Percentiles rank a stretch among this genome's conserved stretches.
phyloP scores from a whole-genome alignment of 129 eudicot species.

The Glebionis coronaria region DNA sequence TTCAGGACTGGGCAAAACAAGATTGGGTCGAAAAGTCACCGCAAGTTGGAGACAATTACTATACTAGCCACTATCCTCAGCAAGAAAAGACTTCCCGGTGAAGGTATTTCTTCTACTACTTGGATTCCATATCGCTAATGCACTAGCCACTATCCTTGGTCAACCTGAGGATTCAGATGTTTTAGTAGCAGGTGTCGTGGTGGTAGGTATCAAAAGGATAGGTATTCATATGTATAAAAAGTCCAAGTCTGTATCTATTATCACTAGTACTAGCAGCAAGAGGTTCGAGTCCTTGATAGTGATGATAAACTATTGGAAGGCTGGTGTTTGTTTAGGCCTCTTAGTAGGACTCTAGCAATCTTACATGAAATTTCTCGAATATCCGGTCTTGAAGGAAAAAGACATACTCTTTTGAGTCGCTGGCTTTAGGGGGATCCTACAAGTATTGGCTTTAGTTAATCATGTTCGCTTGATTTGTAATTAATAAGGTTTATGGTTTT shows the following conservation, averaged over 20 bases:
- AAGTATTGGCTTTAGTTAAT: no score
- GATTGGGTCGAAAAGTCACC: slow-evolving; percentile 75
- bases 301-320: slow-evolving; percentile 90
- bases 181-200: slow-evolving; percentile 87
- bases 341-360: no score
- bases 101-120: slow-evolving; percentile 89
- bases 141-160: slow-evolving; percentile 90
- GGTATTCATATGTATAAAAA: slow-evolving; percentile 81
- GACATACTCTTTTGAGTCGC: no score
- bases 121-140: slow-evolving; percentile 93
- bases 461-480: no score
- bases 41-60: slow-evolving; percentile 71
- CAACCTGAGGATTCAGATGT: slow-evolving; percentile 99
- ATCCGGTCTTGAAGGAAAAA: no score
- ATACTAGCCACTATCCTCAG: slow-evolving; percentile 70
- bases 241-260: slow-evolving; percentile 26
- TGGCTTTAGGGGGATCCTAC: no score
- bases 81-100: slow-evolving; percentile 86
- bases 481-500: no score
- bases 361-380: no score
- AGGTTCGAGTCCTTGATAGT: slow-evolving; percentile 67
- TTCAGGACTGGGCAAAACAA: slow-evolving; percentile 66
- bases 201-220: slow-evolving; percentile 88
- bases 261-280: slow-evolving; percentile 26
- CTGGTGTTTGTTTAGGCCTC: no score